Conservation (phyloP, 2,329 filamentous ascomycete species). For the Dactylellina cionopaga region DNA sequence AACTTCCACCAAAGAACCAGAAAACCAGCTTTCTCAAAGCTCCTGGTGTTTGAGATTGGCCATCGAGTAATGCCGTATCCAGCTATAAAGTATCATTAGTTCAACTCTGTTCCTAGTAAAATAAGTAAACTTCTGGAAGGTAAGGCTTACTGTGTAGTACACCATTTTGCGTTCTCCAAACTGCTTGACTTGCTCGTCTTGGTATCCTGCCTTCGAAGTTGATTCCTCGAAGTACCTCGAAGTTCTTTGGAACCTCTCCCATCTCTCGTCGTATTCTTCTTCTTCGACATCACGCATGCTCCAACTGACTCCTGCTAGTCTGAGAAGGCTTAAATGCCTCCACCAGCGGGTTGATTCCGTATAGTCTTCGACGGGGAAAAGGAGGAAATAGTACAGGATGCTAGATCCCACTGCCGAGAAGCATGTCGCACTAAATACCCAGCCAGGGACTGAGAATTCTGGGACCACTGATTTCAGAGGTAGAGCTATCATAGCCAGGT, state of each 20-base stretch:
- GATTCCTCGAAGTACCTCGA: slow-evolving; percentile 26
- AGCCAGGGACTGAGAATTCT: slow-evolving; percentile 34
- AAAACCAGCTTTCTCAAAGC: slow-evolving; percentile 28
- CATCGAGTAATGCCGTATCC: slow-evolving; percentile 24
- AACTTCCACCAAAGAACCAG: slow-evolving; percentile 47
- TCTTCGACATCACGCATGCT: slow-evolving; percentile 26
- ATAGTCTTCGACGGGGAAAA: slow-evolving; percentile 43
- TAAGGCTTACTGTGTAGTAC: slow-evolving; percentile 41
- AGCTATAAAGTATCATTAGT: no score
- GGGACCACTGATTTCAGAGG: slow-evolving; percentile 31
- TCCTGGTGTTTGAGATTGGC: slow-evolving; percentile 18
- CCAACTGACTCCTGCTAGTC: slow-evolving; percentile 37
- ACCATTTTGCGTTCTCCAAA: slow-evolving; percentile 47
- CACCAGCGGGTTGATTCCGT: slow-evolving; percentile 5
- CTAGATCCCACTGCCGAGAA: slow-evolving; percentile 19
- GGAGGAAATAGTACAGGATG: slow-evolving; percentile 23
- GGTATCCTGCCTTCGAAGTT: slow-evolving; percentile 31
- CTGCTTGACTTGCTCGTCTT: slow-evolving; percentile 36
- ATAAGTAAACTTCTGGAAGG: no score
- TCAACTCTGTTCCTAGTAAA: no score
- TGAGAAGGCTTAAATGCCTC: slow-evolving; percentile 32
- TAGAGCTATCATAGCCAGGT: slow-evolving; percentile 40
- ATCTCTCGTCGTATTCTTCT: slow-evolving; percentile 30
- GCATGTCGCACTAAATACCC: slow-evolving; percentile 32
- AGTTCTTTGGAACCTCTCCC: slow-evolving; percentile 39